A percentile compares a stretch with the other conserved stretches of the same genome.
phyloP scores from a whole-genome alignment of 805 yeast genomes.

The Starmerella tilneyi region DNA sequence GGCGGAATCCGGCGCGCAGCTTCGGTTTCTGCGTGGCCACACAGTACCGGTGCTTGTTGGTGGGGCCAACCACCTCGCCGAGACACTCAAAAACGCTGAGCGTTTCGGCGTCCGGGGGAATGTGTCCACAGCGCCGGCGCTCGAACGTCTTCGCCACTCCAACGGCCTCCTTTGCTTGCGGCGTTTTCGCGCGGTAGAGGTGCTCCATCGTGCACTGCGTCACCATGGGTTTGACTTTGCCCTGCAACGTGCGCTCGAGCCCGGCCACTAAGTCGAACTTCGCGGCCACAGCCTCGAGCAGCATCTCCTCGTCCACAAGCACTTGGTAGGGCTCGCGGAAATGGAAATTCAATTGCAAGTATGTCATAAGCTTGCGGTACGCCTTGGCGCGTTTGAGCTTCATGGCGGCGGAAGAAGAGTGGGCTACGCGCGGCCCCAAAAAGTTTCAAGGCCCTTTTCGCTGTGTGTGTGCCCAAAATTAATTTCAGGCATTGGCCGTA shows the following conservation, averaged over 20 bases:
- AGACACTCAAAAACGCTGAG: slow-evolving; percentile 66
- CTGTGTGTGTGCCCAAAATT: not conserved
- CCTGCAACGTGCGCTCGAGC: slow-evolving; percentile 69
- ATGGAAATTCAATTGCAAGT: slow-evolving; percentile 73
- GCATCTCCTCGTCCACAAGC: slow-evolving; percentile 69
- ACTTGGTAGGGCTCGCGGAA: slow-evolving; percentile 92
- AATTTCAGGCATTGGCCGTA: slow-evolving; percentile 1
- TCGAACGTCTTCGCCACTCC: slow-evolving; percentile 73
- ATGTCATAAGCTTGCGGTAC: slow-evolving; percentile 84
- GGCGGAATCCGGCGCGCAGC: slow-evolving; percentile 58
- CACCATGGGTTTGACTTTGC: slow-evolving; percentile 76
- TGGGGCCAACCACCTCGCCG: slow-evolving; percentile 23
- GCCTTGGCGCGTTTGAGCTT: slow-evolving; percentile 93
- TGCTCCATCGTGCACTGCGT: slow-evolving; percentile 93
- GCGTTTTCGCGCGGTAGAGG: slow-evolving; percentile 60
- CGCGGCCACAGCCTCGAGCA: slow-evolving; percentile 53
- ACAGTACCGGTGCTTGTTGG: slow-evolving; percentile 82
- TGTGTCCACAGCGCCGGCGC: slow-evolving; percentile 85
- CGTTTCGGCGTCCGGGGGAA: slow-evolving; percentile 24
- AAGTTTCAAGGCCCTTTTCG: not conserved
- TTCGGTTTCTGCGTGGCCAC: slow-evolving; percentile 74
- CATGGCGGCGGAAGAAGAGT: slow-evolving; percentile 41
- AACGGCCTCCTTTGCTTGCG: slow-evolving; percentile 47
- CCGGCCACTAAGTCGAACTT: slow-evolving; percentile 77
- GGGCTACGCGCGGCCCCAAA: not conserved